Base-by-base conservation (phyloP, 768 basidiomycete species). In the Boletus pseudo-olivaceus region DNA sequence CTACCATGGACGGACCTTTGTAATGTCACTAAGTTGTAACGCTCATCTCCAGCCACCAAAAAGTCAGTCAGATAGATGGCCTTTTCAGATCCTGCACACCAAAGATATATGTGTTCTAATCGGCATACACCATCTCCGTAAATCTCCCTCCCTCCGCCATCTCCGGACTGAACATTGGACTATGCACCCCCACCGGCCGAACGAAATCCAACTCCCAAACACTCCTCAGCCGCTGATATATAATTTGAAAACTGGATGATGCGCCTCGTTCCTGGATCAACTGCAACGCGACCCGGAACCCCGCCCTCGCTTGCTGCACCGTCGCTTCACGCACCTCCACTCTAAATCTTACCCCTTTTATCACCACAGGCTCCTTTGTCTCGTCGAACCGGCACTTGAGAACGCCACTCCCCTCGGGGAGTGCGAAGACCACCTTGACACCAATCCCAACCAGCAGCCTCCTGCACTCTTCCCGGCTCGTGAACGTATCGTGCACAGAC, bases 201-300 rank as follows among this genome's bases (percentile, higher is more conserved):
- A 73, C 64, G 26, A 68, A 65, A 53, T 85, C 84, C 63, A 89
- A 64, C 46, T 82, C 81, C 94, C 93, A 97, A 20, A 83, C 79
- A 30, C 77, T 73, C 56, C 79, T 76, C 52, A 97, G 67, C 39
- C 83, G 77, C 55, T 77, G 81, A 67, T 82, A 90, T 29, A 93
- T 75, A 47, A 82, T 78, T 70, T 85, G 88, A 75, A 97, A 92
- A 29, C 81, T 85, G 23, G 90, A 90, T 40, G 83, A 75, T 17
- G 93, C 87, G 5, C 96, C 96, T 69, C 86, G 93, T 75, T 97
- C 94, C 59, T 90, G 86, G 14, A 90, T 77, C 47, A 96, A 66
- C 17, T 79, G 75, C 60, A 96, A 69, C 35, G 77, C 75, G 12
- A 87, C 82, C 55, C 77, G 73, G 72, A 77, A 84, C 57, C 74